Evolutionary conservation across 140 eudicot species (phyloP).

Genomic region (Oenanthe javanica): DNA sequence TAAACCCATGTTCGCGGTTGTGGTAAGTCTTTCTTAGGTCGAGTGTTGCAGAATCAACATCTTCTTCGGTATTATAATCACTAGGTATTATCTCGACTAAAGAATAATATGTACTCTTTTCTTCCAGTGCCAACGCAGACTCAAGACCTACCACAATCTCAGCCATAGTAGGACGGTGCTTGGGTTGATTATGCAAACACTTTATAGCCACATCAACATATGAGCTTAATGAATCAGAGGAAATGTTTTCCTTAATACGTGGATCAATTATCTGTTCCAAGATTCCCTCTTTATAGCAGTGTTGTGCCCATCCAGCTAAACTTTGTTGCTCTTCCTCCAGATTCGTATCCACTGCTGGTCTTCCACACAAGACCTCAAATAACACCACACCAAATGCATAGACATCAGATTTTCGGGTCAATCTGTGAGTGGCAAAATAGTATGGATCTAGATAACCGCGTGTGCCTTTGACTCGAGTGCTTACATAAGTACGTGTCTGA

Average conservation of each 20-base stretch:
- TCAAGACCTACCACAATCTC: not conserved
- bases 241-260: not conserved
- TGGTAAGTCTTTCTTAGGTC: not conserved
- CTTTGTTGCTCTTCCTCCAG: not conserved
- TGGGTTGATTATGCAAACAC: not conserved
- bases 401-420: not conserved
- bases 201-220: not conserved
- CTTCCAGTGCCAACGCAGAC: not conserved
- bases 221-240: not conserved
- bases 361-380: constrained; percentile 1
- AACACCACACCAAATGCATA: not conserved
- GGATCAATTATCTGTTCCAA: constrained; percentile 2
- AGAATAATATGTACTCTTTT: not conserved
- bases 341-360: not conserved
- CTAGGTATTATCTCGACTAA: not conserved
- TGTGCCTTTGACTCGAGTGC: not conserved
- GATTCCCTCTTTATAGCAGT: not conserved
- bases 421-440: not conserved
- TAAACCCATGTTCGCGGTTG: not conserved
- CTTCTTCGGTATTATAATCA: not conserved
- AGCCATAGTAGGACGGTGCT: constrained; percentile 1
- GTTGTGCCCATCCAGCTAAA: constrained; percentile 1
- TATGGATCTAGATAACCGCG: not conserved
- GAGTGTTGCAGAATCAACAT: not conserved
- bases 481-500: not conserved